Evolutionary conservation across 2,329 filamentous ascomycete genomes (phyloP).

Genomic region (Stachybotrys echinatus): DNA sequence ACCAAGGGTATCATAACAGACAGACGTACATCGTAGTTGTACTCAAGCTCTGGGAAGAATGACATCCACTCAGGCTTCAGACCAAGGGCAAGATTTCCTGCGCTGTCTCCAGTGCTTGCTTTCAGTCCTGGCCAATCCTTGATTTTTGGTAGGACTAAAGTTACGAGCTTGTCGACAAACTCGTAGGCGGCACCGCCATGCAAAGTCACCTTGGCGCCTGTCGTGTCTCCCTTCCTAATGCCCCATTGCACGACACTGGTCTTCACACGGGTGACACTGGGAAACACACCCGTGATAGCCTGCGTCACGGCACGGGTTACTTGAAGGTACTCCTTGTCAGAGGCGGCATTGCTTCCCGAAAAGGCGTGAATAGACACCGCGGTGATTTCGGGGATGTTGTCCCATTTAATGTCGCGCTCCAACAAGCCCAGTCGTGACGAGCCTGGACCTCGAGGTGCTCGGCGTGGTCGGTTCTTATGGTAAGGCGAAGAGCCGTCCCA

Average conservation of each 20-base stretch:
- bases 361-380: constrained; percentile 76
- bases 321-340: constrained; percentile 71
- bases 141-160: constrained; percentile 87
- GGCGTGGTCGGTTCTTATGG: constrained; percentile 82
- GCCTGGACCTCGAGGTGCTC: constrained; percentile 72
- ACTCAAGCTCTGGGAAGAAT: constrained; percentile 88
- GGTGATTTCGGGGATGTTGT: constrained; percentile 77
- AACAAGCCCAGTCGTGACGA: constrained; percentile 62
- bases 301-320: constrained; percentile 81
- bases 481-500: constrained; percentile 94
- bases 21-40: constrained; percentile 82
- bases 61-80: constrained; percentile 70
- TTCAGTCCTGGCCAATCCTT: constrained; percentile 84
- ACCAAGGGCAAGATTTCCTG: constrained; percentile 83
- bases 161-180: constrained; percentile 84
- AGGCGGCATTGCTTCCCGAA: constrained; percentile 58
- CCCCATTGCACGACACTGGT: constrained; percentile 71
- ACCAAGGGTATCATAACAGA: background rate
- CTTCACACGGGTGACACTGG: constrained; percentile 64
- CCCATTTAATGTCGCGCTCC: constrained; percentile 71
- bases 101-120: constrained; percentile 69
- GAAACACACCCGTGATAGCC: constrained; percentile 74
- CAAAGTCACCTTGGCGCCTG: constrained; percentile 73
- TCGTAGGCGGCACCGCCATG: constrained; percentile 78
- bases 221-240: constrained; percentile 63